phyloP scores from a whole-genome alignment of 192 early-diverging fungal genomes.

The Glomus cerebriforme region DNA sequence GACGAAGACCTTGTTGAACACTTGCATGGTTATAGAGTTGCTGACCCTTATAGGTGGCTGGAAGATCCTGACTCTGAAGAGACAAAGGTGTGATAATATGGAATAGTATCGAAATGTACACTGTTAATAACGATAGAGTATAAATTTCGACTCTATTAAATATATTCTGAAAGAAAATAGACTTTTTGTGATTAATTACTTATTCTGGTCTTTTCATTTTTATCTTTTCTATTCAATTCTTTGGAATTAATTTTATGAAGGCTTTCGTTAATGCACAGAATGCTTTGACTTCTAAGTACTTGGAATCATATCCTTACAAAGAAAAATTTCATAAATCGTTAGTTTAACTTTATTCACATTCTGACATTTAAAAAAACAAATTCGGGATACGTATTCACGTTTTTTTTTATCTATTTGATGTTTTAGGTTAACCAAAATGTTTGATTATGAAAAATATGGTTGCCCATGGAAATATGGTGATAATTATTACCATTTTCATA shows the following conservation, averaged over 20 bases:
- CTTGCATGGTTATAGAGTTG: conserved; percentile 42
- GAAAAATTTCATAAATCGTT: conserved; percentile 41
- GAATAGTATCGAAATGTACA: not conserved
- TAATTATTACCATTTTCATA: conserved; percentile 68
- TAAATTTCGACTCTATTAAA: not conserved
- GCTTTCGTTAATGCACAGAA: conserved; percentile 67
- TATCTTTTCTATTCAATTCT: not conserved
- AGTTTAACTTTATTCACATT: not conserved
- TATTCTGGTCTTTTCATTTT: not conserved
- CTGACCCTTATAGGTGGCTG: conserved; percentile 67
- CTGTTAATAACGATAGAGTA: not conserved
- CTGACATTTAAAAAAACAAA: not conserved
- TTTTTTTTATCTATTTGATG: not conserved
- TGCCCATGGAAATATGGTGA: conserved; percentile 59
- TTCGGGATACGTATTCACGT: not conserved
- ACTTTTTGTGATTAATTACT: not conserved
- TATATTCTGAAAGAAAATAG: not conserved
- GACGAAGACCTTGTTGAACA: conserved; percentile 47
- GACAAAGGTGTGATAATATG: conserved; percentile 46
- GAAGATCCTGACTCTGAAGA: conserved; percentile 66
- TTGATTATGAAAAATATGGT: conserved; percentile 60
- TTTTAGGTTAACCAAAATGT: conserved; percentile 53
- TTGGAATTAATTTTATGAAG: not conserved
- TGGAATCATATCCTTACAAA: conserved; percentile 45
- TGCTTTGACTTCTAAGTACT: conserved; percentile 46